Conservation (phyloP, 345 rosid genomes). For the Raphanus sativus region DNA sequence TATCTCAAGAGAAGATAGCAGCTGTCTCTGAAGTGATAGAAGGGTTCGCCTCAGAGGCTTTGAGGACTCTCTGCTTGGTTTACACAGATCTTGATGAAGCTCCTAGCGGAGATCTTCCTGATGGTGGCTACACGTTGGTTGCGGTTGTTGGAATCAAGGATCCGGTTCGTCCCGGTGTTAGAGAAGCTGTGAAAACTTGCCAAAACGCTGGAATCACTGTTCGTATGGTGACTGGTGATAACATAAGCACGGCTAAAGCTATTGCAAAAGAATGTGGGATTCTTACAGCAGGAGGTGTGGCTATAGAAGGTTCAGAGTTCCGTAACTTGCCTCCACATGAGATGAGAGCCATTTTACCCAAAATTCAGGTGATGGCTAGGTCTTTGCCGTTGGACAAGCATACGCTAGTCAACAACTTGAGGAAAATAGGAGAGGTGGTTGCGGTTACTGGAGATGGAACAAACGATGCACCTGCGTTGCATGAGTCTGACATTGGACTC, state of each 20-base stretch:
- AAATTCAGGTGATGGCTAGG: constrained; percentile 93
- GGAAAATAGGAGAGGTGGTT: constrained; percentile 73
- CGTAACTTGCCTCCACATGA: constrained; percentile 56
- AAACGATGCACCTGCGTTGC: constrained; percentile 96
- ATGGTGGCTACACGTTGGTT: constrained; percentile 61
- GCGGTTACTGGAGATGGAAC: constrained; percentile 99
- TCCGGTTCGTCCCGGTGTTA: constrained; percentile 94
- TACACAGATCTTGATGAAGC: constrained; percentile 61
- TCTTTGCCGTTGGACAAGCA: constrained; percentile 89
- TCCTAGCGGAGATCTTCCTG: constrained; percentile 55
- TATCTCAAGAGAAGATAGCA: constrained; percentile 56
- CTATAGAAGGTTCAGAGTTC: constrained; percentile 64
- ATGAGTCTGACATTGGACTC: constrained; percentile 89
- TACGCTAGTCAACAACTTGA: constrained; percentile 65
- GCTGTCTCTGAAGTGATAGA: constrained; percentile 53
- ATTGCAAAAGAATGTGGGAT: constrained; percentile 96
- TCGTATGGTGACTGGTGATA: constrained; percentile 98
- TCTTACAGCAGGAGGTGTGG: constrained; percentile 69
- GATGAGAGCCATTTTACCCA: constrained; percentile 56
- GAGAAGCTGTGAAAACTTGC: constrained; percentile 81
- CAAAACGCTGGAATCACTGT: constrained; percentile 87
- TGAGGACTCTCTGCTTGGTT: constrained; percentile 86
- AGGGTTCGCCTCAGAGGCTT: constrained; percentile 70
- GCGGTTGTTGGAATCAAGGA: constrained; percentile 88
- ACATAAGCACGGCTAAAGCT: constrained; percentile 90